Percentiles rank a stretch among this genome's conserved stretches.
phyloP scores from a whole-genome alignment of 1,284 basidiomycete species.

The Cryptococcus hybrid region DNA sequence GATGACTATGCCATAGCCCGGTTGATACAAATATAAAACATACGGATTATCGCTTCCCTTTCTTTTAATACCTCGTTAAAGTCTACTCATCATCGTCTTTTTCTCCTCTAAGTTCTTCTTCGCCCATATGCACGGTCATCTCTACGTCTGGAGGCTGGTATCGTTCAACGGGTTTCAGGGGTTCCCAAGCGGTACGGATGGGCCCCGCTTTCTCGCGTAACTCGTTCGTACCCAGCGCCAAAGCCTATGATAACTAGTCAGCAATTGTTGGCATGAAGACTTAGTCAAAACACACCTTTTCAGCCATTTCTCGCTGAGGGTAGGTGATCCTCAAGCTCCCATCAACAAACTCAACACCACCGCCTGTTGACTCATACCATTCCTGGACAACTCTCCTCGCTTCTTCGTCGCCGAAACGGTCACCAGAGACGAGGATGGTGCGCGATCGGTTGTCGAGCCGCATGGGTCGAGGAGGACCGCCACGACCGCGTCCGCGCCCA shows the following conservation, averaged over 20 bases:
- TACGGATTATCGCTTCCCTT: no score
- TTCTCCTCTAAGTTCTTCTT: conserved; percentile 17
- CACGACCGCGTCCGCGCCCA: conserved; percentile 61
- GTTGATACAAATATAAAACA: background rate
- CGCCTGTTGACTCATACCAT: conserved; percentile 72
- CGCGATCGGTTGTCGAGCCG: conserved; percentile 92
- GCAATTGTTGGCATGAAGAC: background rate
- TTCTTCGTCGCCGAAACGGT: conserved; percentile 51
- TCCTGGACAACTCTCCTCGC: conserved; percentile 62
- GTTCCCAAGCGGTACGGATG: conserved; percentile 32
- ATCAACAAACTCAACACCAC: conserved; percentile 16
- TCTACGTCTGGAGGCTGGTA: background rate
- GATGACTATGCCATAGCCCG: background rate
- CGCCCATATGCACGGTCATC: conserved; percentile 5
- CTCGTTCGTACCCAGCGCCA: conserved; percentile 38
- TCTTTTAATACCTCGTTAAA: background rate
- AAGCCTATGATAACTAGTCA: conserved; percentile 19
- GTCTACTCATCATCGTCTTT: conserved; percentile 16
- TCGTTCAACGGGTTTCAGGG: background rate
- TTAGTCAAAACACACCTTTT: conserved; percentile 35
- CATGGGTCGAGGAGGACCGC: conserved; percentile 51
- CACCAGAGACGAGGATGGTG: conserved; percentile 70
- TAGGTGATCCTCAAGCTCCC: conserved; percentile 39
- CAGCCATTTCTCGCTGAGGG: conserved; percentile 42
- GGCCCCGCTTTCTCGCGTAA: conserved; percentile 23